phyloP scores from a whole-genome alignment of 2,329 filamentous ascomycete species.

The Amauroascus niger region DNA sequence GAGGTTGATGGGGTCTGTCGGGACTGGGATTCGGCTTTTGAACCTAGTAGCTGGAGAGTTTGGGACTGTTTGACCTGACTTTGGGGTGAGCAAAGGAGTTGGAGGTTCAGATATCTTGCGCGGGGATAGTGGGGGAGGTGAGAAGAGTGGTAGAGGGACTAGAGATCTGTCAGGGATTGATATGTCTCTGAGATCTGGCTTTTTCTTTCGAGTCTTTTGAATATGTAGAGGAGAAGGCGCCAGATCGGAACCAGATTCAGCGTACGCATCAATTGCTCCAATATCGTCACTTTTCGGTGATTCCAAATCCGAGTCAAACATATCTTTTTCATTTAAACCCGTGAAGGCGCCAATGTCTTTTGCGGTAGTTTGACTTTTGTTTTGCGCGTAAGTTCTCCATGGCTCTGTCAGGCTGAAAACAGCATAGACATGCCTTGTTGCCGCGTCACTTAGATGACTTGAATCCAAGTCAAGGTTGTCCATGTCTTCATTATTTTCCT shows the following conservation, averaged over 20 bases:
- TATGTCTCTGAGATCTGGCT: slow-evolving; percentile 1
- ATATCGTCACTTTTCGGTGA: neutral
- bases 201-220: slow-evolving; percentile 17
- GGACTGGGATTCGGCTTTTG: slow-evolving; percentile 1
- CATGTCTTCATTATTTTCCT: neutral
- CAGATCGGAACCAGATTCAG: slow-evolving; percentile 11
- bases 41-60: neutral
- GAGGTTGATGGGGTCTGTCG: neutral
- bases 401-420: slow-evolving; percentile 7
- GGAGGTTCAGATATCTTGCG: neutral
- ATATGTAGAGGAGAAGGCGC: slow-evolving; percentile 25
- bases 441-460: neutral
- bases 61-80: neutral
- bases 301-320: neutral
- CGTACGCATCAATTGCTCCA: neutral
- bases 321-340: neutral
- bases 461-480: neutral
- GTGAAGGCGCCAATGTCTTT: neutral
- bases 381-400: slow-evolving; percentile 5
- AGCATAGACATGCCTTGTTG: neutral
- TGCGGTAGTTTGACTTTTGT: neutral
- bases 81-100: neutral
- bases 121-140: slow-evolving; percentile 6
- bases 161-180: slow-evolving; percentile 5
- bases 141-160: slow-evolving; percentile 5